Conservation (phyloP, 257 asterid species). For the Solanum chilense region DNA sequence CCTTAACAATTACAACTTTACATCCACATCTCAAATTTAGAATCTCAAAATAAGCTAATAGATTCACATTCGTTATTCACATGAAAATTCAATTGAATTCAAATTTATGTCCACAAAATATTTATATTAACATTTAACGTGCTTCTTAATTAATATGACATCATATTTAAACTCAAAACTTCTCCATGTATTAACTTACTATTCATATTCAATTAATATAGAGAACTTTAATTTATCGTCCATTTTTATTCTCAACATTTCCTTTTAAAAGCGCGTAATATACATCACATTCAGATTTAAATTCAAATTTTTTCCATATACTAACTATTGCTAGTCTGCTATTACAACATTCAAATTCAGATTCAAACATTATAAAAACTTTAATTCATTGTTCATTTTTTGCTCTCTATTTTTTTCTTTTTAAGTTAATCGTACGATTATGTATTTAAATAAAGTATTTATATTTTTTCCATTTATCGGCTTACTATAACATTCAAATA, state of each 20-base stretch:
- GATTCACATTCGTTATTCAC: neutral
- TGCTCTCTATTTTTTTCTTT: neutral
- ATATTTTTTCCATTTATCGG: neutral
- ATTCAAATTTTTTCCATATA: neutral
- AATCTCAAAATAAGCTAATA: neutral
- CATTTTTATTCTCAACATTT: neutral
- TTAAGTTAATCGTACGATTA: neutral
- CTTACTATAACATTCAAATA: neutral
- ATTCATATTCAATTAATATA: neutral
- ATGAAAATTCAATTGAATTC: neutral
- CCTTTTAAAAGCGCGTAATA: neutral
- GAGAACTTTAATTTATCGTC: neutral
- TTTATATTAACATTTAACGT: neutral
- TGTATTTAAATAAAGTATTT: neutral
- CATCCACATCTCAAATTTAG: neutral
- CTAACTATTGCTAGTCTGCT: neutral
- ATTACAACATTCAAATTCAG: neutral
- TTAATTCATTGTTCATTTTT: neutral
- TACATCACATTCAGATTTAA: neutral
- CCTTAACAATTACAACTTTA: neutral
- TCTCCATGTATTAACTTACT: neutral
- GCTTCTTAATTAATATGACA: neutral
- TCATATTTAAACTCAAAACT: neutral
- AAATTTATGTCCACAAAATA: neutral
- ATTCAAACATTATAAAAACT: neutral